These are phyloP conservation scores for Haplosporangium sp. DNA, from an alignment of 371 early-diverging fungal species.

Conservation along the genomic window DNA sequence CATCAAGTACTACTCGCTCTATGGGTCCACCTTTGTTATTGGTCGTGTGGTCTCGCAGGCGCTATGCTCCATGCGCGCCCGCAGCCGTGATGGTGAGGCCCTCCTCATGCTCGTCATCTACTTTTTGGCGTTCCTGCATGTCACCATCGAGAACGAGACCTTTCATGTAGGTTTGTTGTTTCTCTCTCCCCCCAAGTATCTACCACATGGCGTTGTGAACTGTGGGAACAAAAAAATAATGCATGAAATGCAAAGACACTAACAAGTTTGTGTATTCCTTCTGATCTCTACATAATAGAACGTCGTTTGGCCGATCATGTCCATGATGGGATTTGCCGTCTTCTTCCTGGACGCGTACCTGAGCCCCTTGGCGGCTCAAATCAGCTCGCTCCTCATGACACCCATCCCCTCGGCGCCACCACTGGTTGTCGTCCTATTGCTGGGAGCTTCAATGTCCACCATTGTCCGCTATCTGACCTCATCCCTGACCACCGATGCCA, in stretches of 20 bases:
- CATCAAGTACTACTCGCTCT: constrained; percentile 53
- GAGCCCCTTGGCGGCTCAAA: constrained; percentile 6
- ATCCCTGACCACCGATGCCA: too few relatives aligned
- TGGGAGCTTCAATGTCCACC: constrained; percentile 7
- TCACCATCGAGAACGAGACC: constrained; percentile 48
- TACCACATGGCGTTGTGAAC: too few relatives aligned
- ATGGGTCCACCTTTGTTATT: constrained; percentile 51
- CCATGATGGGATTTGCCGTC: constrained; percentile 35
- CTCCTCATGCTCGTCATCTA: constrained; percentile 50
- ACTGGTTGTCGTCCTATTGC: constrained; percentile 25
- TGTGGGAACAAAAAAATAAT: too few relatives aligned
- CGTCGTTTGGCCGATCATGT: constrained; percentile 46
- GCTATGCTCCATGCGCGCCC: constrained; percentile 44
- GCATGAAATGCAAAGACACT: too few relatives aligned
- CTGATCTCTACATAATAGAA: constrained; percentile 32
- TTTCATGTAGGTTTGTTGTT: constrained; percentile 41
- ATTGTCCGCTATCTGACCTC: constrained; percentile 19
- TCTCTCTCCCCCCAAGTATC: too few relatives aligned
- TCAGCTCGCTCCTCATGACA: constrained; percentile 7
- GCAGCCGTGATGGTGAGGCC: constrained; percentile 49
- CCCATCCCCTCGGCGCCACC: constrained; percentile 33
- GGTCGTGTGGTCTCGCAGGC: constrained; percentile 46
- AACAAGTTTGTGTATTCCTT: too few relatives aligned
- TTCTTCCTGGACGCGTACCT: constrained; percentile 46
- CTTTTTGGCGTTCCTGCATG: constrained; percentile 53